Evolutionary conservation across 805 yeast genomes (phyloP).

Genomic region (Yarrowia sp.): DNA sequence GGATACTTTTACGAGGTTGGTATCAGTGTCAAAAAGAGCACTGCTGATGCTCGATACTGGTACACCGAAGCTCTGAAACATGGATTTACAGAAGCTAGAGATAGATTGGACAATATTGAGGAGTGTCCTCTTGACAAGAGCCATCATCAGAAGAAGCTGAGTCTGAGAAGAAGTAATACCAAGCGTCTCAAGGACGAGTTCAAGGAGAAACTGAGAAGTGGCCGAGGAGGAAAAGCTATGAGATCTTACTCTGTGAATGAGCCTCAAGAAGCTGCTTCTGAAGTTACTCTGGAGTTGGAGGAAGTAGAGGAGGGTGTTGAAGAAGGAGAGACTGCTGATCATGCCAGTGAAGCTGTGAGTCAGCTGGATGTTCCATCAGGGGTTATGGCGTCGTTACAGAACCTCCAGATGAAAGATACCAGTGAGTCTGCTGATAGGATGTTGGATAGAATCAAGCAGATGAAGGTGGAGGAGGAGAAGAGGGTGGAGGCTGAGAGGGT

Average conservation of each 20-base stretch:
- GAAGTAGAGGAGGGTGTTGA: conserved; percentile 6
- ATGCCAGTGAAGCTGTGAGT: neutral
- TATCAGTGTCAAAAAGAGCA: conserved; percentile 50
- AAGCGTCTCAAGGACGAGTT: conserved; percentile 12
- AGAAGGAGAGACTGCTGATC: neutral
- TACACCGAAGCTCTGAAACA: conserved; percentile 54
- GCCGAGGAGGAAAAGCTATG: neutral
- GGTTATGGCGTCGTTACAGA: neutral
- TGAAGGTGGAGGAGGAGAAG: neutral
- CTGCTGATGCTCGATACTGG: conserved; percentile 48
- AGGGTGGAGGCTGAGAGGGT: neutral
- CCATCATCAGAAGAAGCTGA: conserved; percentile 4
- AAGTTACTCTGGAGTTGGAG: neutral
- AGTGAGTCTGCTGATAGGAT: neutral
- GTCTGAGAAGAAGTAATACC: neutral
- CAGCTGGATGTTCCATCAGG: neutral
- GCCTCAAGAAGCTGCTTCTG: neutral
- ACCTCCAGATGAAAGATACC: conserved; percentile 2
- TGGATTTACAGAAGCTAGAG: conserved; percentile 44
- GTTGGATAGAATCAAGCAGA: conserved; percentile 4
- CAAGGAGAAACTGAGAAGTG: conserved; percentile 5
- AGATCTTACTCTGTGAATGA: neutral
- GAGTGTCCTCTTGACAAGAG: conserved; percentile 10
- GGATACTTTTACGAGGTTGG: conserved; percentile 70
- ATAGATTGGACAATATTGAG: conserved; percentile 34